Base-by-base conservation (phyloP, 768 basidiomycete genomes). In the Holtermanniella nyarrowii region DNA sequence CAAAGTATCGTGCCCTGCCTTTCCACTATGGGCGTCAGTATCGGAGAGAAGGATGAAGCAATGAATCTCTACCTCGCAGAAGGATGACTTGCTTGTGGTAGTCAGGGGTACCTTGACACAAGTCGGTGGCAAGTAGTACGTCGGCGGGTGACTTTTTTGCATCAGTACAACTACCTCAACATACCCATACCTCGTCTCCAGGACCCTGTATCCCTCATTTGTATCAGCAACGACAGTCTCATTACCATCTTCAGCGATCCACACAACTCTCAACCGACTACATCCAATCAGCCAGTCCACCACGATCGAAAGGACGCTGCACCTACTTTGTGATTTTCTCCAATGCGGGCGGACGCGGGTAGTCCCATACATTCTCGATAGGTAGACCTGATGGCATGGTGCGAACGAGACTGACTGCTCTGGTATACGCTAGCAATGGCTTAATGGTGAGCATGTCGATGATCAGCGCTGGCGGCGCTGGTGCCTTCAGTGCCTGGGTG, bases 351-450 rank as follows among this genome's bases (percentile, higher is more conserved):
- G 69, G 69, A n/a, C 69, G 58, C 12, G 69, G 69, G 43, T 71
- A 71, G 20, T 52, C 50, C 67, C 68, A 69, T 5, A 69, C 69
- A 48, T 69, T 65, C 50, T 71, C 69, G 14, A 37, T n/a, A n/a
- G n/a, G n/a, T n/a, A n/a, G n/a, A n/a, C n/a, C n/a, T n/a, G n/a
- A n/a, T n/a, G n/a, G n/a, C n/a, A n/a, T n/a, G n/a, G n/a, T n/a
- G n/a, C n/a, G n/a, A n/a, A n/a, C n/a, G n/a, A n/a, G n/a, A n/a
- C n/a, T n/a, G n/a, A n/a, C n/a, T n/a, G n/a, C n/a, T n/a, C n/a
- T n/a, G n/a, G n/a, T n/a, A n/a, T n/a, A n/a, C n/a, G n/a, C n/a
- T n/a, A n/a, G n/a, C n/a, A n/a, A n/a, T n/a, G n/a, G n/a, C n/a
- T n/a, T n/a, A n/a, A n/a, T n/a, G n/a, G n/a, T n/a, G n/a, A n/a